These are phyloP conservation scores for Phyllosticta citriasiana DNA, from an alignment of 2,329 filamentous ascomycete species.

Conservation along the genomic window DNA sequence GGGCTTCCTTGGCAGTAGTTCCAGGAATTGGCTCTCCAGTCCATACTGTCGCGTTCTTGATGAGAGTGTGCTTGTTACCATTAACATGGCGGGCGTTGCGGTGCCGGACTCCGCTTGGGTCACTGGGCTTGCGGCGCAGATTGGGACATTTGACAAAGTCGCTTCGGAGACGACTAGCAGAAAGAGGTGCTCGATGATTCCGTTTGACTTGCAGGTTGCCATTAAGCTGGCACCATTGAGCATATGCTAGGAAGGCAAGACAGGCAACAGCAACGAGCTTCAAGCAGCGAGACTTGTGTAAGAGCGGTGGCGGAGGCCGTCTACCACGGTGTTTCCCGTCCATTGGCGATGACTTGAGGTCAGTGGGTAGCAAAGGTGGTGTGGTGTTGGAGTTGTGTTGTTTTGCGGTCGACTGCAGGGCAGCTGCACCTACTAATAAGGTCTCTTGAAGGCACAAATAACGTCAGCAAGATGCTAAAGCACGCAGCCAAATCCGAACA, in stretches of 20 bases:
- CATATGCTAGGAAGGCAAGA: conserved; percentile 16
- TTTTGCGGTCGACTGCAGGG: background rate
- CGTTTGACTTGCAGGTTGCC: conserved; percentile 14
- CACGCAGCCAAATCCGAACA: background rate
- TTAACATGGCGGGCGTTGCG: conserved; percentile 52
- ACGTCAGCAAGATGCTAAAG: background rate
- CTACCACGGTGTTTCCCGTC: background rate
- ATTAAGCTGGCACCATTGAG: conserved; percentile 12
- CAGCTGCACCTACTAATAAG: background rate
- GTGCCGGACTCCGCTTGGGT: conserved; percentile 46
- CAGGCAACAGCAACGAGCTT: conserved; percentile 14
- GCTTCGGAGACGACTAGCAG: conserved; percentile 41
- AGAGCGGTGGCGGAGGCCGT: conserved; percentile 13
- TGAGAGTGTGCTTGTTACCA: conserved; percentile 50
- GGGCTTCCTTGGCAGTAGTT: conserved; percentile 44
- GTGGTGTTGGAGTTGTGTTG: background rate
- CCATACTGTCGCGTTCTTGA: conserved; percentile 59
- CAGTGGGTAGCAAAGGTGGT: background rate
- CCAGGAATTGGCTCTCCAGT: conserved; percentile 49
- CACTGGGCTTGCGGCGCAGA: conserved; percentile 45
- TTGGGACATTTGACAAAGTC: conserved; percentile 48
- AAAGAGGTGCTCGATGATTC: conserved; percentile 29
- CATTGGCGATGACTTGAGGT: background rate
- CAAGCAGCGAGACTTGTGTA: conserved; percentile 13
- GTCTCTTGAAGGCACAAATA: background rate